Percentiles rank a stretch among this genome's conserved stretches.
Evolutionary conservation across 805 yeast species (phyloP).

Genomic region (Schwanniomyces yamadae): DNA sequence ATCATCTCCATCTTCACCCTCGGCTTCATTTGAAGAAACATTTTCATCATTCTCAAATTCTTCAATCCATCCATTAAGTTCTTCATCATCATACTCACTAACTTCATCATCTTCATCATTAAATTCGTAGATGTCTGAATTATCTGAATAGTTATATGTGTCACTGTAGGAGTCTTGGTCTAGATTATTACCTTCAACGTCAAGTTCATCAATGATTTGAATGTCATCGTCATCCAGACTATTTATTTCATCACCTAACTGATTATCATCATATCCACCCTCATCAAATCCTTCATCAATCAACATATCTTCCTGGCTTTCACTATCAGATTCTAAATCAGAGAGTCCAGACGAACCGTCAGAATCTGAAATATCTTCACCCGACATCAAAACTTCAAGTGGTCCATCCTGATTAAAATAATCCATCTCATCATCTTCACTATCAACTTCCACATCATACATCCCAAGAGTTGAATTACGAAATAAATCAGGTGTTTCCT

Average conservation of each 20-base stretch:
- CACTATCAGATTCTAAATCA: slow-evolving; percentile 26
- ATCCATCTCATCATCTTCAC: slow-evolving; percentile 54
- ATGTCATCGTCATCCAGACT: slow-evolving; percentile 30
- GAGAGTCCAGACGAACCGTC: slow-evolving; percentile 22
- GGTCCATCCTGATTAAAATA: slow-evolving; percentile 33
- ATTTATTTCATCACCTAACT: slow-evolving; percentile 17
- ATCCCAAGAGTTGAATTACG: slow-evolving; percentile 89
- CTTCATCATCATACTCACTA: slow-evolving; percentile 29
- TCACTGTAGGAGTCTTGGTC: slow-evolving; percentile 28
- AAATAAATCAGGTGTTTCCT: slow-evolving; percentile 80
- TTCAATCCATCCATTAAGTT: slow-evolving; percentile 41
- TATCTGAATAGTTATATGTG: slow-evolving; percentile 16
- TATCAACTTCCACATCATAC: slow-evolving; percentile 80
- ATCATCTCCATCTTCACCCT: slow-evolving; percentile 15
- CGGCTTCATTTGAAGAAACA: slow-evolving; percentile 12
- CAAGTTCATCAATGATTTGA: slow-evolving; percentile 36
- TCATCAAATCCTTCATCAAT: slow-evolving; percentile 15
- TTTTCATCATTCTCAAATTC: slow-evolving; percentile 31
- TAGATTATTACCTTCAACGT: slow-evolving; percentile 27
- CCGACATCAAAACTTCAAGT: slow-evolving; percentile 40
- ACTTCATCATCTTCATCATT: slow-evolving; percentile 20
- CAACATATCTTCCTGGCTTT: slow-evolving; percentile 21
- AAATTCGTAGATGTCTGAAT: slow-evolving; percentile 22
- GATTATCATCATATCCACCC: slow-evolving; percentile 8
- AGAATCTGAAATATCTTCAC: slow-evolving; percentile 26